Percentiles rank a stretch among this genome's conserved stretches.
phyloP scores from a whole-genome alignment of 2,329 filamentous ascomycete genomes.

The Amauroascus niger region DNA sequence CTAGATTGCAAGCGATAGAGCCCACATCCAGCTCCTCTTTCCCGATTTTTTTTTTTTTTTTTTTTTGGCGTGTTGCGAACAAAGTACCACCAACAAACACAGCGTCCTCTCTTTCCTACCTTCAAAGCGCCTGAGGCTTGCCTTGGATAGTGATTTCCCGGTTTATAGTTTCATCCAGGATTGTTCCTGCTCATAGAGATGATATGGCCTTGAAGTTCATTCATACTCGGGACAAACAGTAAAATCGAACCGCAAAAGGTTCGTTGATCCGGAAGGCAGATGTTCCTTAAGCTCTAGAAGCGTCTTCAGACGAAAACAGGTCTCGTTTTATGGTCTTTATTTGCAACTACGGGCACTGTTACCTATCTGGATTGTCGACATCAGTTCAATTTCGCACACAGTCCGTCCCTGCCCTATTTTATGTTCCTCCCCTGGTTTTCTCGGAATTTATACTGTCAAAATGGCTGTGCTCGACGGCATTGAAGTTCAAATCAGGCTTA shows the following conservation, averaged over 20 bases:
- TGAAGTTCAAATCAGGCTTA: constrained; percentile 8
- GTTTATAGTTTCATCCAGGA: too few relatives aligned
- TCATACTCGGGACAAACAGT: not conserved
- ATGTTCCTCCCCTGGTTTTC: not conserved
- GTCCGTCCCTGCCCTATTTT: not conserved
- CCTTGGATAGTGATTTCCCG: too few relatives aligned
- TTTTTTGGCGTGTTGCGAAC: not conserved
- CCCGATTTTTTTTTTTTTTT: not conserved
- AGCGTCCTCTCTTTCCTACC: too few relatives aligned
- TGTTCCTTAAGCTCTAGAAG: too few relatives aligned
- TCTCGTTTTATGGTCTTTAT: too few relatives aligned
- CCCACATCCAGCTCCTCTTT: not conserved
- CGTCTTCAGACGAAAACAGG: too few relatives aligned
- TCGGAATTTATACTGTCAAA: not conserved
- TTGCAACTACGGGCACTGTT: too few relatives aligned
- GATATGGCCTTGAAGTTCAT: not conserved
- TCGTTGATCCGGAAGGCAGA: too few relatives aligned
- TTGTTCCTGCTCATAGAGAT: not conserved
- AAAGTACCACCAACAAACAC: too few relatives aligned
- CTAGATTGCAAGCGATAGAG: not conserved
- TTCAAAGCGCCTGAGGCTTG: too few relatives aligned
- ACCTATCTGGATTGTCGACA: not conserved
- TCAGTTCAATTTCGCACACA: not conserved
- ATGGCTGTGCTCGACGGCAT: constrained; percentile 11
- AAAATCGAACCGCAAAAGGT: too few relatives aligned